phyloP scores from a whole-genome alignment of 139 green algal genomes.

The Micractinium conductrix region DNA sequence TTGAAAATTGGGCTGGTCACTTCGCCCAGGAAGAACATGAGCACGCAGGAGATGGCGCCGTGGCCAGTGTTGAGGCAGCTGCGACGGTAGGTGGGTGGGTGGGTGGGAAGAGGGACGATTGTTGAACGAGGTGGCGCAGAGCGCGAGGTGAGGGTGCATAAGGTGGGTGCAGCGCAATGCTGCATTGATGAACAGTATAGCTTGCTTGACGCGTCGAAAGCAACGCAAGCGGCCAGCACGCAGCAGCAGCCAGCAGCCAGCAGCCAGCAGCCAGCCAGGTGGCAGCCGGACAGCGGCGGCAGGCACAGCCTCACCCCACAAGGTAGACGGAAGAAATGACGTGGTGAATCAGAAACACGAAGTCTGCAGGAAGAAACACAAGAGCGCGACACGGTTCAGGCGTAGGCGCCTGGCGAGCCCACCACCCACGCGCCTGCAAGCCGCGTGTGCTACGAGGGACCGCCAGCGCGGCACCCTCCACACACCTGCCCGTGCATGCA shows the following conservation, averaged over 20 bases:
- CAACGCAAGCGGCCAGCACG: neutral
- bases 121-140: neutral
- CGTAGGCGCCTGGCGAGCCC: too few relatives aligned
- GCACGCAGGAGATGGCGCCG: conserved; percentile 27
- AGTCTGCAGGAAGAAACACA: conserved; percentile 2
- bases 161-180: neutral
- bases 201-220: neutral
- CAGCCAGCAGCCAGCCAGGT: neutral
- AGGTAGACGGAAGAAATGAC: conserved; percentile 40
- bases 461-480: too few relatives aligned
- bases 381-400: too few relatives aligned
- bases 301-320: conserved; percentile 16
- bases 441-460: too few relatives aligned
- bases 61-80: conserved; percentile 13
- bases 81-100: neutral
- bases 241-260: neutral
- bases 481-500: neutral
- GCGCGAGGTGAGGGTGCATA: neutral
- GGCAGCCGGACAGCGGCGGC: neutral
- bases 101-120: neutral
- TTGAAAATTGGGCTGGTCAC: conserved; percentile 30
- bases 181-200: neutral
- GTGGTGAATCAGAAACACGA: conserved; percentile 48
- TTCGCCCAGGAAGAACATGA: conserved; percentile 36
- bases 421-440: too few relatives aligned